Conservation (phyloP, 2,329 filamentous ascomycete genomes). For the Diaporthe nobilis region DNA sequence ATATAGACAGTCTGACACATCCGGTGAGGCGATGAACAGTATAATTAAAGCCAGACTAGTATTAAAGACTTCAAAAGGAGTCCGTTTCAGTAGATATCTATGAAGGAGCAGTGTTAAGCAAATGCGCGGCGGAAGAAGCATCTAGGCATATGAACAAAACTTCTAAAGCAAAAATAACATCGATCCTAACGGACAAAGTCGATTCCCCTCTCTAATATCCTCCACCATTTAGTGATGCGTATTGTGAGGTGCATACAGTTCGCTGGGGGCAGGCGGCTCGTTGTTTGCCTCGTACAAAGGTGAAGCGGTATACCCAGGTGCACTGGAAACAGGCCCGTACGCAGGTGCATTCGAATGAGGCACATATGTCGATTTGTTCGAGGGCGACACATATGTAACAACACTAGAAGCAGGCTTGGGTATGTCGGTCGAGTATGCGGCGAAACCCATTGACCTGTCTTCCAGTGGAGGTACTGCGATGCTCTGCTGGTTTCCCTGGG, state of each 20-base stretch:
- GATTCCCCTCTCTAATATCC: background rate
- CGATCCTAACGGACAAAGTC: background rate
- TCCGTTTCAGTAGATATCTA: background rate
- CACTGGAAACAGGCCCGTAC: background rate
- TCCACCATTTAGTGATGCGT: background rate
- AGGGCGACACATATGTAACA: background rate
- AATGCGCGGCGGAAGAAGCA: background rate
- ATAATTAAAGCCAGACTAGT: background rate
- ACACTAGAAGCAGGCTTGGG: background rate
- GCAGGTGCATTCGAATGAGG: background rate
- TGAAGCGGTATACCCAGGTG: background rate
- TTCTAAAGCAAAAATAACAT: background rate
- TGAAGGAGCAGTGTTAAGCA: background rate
- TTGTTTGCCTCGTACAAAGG: constrained; percentile 1
- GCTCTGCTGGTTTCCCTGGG: background rate
- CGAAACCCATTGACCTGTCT: background rate
- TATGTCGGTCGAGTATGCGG: background rate
- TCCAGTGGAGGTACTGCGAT: background rate
- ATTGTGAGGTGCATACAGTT: background rate
- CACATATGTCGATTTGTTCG: background rate
- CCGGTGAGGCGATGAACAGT: background rate
- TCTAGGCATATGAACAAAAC: background rate
- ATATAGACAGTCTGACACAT: background rate
- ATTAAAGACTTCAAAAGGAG: background rate
- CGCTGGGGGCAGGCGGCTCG: background rate